phyloP scores from a whole-genome alignment of 169 alveolate species.

The Eimeria necatrix region DNA sequence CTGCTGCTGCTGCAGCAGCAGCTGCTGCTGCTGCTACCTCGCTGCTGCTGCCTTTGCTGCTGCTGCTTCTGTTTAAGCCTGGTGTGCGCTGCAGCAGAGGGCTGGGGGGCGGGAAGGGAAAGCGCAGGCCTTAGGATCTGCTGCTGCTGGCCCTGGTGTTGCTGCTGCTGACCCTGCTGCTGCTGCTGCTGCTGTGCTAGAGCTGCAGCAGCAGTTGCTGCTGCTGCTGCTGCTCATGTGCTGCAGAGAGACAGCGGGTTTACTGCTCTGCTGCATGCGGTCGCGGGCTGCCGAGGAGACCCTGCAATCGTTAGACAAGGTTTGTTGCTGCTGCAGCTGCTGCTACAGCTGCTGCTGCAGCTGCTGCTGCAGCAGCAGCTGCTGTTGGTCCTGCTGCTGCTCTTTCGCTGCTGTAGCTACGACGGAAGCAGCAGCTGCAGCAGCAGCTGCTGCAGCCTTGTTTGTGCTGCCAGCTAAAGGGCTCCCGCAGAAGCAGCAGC shows the following conservation, averaged over 20 bases:
- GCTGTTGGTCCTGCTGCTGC: not conserved
- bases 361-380: not conserved
- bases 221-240: conserved; percentile 31
- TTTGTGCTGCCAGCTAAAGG: too few species aligned
- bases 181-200: not conserved
- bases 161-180: not conserved
- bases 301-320: not conserved
- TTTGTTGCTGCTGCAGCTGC: conserved; percentile 20
- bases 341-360: not conserved
- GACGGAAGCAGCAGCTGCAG: too few species aligned
- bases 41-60: not conserved
- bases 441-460: too few species aligned
- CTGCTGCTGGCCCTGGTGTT: not conserved
- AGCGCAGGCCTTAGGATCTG: not conserved
- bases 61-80: too few species aligned
- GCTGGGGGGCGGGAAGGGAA: too few species aligned
- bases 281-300: conserved; percentile 1
- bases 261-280: conserved; percentile 41
- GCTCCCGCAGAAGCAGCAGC: too few species aligned
- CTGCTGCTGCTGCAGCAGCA: not conserved
- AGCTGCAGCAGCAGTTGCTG: conserved; percentile 13
- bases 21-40: not conserved
- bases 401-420: not conserved
- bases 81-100: too few species aligned
- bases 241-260: conserved; percentile 34